Evolutionary conservation across 371 early-diverging fungal species (phyloP).

Genomic region (Syncephalastrum contaminatum): DNA sequence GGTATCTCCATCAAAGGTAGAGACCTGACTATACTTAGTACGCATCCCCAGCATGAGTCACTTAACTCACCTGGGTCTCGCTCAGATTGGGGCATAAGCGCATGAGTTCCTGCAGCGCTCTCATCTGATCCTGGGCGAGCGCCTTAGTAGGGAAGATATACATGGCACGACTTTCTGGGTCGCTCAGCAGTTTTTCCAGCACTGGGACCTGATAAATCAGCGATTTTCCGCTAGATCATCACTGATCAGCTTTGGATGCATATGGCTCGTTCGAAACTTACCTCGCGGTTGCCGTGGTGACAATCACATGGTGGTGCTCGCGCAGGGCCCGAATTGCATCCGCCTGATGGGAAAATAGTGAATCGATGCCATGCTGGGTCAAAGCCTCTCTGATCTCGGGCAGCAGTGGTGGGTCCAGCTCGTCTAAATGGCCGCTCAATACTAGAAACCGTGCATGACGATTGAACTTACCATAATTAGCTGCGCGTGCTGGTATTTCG

Average conservation of each 20-base stretch:
- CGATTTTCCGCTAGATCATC: slow-evolving; percentile 71
- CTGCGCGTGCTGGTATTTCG: slow-evolving; percentile 9
- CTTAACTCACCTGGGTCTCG: slow-evolving; percentile 12
- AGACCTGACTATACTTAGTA: slow-evolving; percentile 12
- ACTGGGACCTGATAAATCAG: slow-evolving; percentile 75
- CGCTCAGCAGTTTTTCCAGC: slow-evolving; percentile 46
- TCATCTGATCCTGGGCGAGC: slow-evolving; percentile 77
- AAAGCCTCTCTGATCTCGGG: slow-evolving; percentile 28
- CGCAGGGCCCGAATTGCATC: slow-evolving; percentile 55
- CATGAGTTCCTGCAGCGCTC: slow-evolving; percentile 43
- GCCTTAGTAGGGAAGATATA: slow-evolving; percentile 78
- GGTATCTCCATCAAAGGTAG: slow-evolving; percentile 53
- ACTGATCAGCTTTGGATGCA: not conserved
- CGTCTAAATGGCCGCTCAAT: slow-evolving; percentile 12
- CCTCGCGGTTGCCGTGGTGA: slow-evolving; percentile 73
- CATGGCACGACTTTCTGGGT: slow-evolving; percentile 44
- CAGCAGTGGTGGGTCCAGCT: slow-evolving; percentile 17
- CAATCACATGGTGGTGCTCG: slow-evolving; percentile 53
- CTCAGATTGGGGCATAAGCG: slow-evolving; percentile 14
- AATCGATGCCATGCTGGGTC: slow-evolving; percentile 27
- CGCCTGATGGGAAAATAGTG: slow-evolving; percentile 71
- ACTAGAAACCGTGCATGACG: not conserved
- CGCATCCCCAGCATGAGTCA: not conserved
- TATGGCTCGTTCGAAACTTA: slow-evolving; percentile 14
- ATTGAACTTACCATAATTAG: slow-evolving; percentile 16